phyloP scores from a whole-genome alignment of 768 basidiomycete genomes.

The Punctularia strigosozonata region DNA sequence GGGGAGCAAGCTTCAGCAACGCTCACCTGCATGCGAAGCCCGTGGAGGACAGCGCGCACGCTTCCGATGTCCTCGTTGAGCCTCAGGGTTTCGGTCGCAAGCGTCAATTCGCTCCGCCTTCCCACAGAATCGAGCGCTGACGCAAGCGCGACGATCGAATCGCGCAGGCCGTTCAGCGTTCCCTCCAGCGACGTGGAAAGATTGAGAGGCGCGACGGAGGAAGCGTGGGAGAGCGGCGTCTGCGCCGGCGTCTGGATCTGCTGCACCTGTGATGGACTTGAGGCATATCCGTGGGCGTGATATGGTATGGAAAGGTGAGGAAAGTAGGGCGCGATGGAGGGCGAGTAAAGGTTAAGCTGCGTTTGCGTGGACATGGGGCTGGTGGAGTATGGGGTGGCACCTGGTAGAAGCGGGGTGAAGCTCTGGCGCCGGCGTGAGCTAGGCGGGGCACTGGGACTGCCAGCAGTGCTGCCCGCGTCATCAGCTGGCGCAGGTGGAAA shows the following conservation, averaged over 20 bases:
- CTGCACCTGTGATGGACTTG: conserved; percentile 5
- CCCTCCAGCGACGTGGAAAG: conserved; percentile 51
- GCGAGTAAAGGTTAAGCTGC: too few species aligned
- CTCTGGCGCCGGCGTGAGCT: conserved; percentile 9
- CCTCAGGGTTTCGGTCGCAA: conserved; percentile 60
- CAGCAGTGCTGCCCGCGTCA: conserved; percentile 5
- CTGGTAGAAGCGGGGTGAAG: conserved; percentile 5
- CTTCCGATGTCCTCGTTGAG: conserved; percentile 65
- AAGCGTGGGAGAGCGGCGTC: conserved; percentile 10
- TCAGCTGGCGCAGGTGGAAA: conserved; percentile 24
- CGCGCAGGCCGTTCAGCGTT: conserved; percentile 44
- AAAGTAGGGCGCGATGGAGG: too few species aligned
- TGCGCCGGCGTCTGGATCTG: conserved; percentile 5
- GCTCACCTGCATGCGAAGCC: conserved; percentile 67
- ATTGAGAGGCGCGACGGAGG: conserved; percentile 48
- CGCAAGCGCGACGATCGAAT: conserved; percentile 49
- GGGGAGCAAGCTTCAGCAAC: conserved; percentile 1
- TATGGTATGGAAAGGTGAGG: conserved; percentile 2
- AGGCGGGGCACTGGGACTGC: conserved; percentile 2
- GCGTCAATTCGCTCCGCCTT: conserved; percentile 50
- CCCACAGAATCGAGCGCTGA: conserved; percentile 48
- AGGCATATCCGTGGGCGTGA: conserved; percentile 5
- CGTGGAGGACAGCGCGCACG: conserved; percentile 58
- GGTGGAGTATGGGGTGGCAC: too few species aligned
- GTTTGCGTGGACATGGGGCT: too few species aligned